These are phyloP conservation scores for Elsinoe ampelina DNA, from an alignment of 2,329 filamentous ascomycete species.

Conservation along the genomic window DNA sequence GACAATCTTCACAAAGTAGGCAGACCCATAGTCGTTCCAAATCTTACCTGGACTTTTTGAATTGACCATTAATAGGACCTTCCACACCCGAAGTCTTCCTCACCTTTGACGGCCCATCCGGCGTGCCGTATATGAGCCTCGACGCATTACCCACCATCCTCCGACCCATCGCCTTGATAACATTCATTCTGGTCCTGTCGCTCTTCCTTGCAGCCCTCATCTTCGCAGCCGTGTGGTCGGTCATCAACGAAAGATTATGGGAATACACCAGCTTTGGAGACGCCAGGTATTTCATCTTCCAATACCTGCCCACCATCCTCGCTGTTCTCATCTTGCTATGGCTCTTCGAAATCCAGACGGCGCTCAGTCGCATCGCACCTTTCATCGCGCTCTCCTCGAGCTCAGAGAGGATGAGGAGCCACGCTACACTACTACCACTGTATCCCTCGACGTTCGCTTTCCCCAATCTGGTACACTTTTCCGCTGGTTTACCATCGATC, in stretches of 20 bases:
- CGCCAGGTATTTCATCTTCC: conserved; percentile 72
- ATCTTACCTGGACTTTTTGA: conserved; percentile 9
- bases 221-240: conserved; percentile 62
- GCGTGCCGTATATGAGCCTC: conserved; percentile 35
- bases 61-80: conserved; percentile 8
- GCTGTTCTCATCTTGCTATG: conserved; percentile 65
- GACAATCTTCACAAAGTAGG: conserved; percentile 9
- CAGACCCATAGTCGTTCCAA: conserved; percentile 5
- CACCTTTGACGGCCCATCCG: conserved; percentile 22
- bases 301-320: conserved; percentile 72
- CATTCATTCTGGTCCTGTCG: conserved; percentile 52
- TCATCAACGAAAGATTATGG: conserved; percentile 54
- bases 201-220: conserved; percentile 64
- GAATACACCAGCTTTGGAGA: conserved; percentile 61
- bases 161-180: conserved; percentile 53
- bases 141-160: conserved; percentile 64
- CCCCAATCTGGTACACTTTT: conserved; percentile 58
- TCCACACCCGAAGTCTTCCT: conserved; percentile 24
- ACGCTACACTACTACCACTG: conserved; percentile 56
- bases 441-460: conserved; percentile 57
- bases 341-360: conserved; percentile 62
- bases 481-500: conserved; percentile 57
- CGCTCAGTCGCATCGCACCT: conserved; percentile 67
- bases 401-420: conserved; percentile 48
- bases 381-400: conserved; percentile 68